Evolutionary conservation across 768 basidiomycete genomes (phyloP).

Genomic region (Collybia nuda): DNA sequence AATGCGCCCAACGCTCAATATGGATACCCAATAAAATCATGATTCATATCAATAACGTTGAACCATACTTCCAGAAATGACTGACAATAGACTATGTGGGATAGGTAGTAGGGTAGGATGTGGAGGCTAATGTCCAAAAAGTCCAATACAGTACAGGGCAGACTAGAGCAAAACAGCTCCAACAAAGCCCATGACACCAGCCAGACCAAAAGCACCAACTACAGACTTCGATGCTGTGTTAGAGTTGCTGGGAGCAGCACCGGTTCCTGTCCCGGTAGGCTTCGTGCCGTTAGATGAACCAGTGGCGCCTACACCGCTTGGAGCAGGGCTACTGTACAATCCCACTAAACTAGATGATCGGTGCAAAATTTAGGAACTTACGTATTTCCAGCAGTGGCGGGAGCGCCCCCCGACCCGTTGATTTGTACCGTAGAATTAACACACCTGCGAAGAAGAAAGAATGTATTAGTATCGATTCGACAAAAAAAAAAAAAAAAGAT

Average conservation of each 20-base stretch:
- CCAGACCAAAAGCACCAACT: slow-evolving; percentile 38
- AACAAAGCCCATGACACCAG: slow-evolving; percentile 49
- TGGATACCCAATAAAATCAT: not conserved
- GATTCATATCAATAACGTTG: too few relatives aligned
- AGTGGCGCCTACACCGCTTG: not conserved
- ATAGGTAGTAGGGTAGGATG: not conserved
- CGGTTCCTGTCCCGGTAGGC: slow-evolving; percentile 16
- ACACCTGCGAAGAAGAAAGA: slow-evolving; percentile 13
- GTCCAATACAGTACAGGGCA: not conserved
- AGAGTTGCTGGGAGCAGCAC: slow-evolving; percentile 9
- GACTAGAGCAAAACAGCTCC: slow-evolving; percentile 48
- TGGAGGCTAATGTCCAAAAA: not conserved
- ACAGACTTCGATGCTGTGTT: slow-evolving; percentile 29
- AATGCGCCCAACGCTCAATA: not conserved
- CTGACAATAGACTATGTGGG: not conserved
- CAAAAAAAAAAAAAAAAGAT: not conserved
- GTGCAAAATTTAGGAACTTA: not conserved
- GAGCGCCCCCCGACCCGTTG: slow-evolving; percentile 6
- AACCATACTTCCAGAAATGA: not conserved
- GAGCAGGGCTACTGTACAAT: not conserved
- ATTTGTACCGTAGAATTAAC: slow-evolving; percentile 11
- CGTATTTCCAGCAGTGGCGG: slow-evolving; percentile 15
- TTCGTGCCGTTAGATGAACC: slow-evolving; percentile 6
- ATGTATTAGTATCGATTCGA: not conserved
- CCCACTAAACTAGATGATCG: not conserved